Evolutionary conservation across 768 basidiomycete genomes (phyloP), one percentile per base, ranked within the genome.

Genomic region (Boletales sp.): DNA sequence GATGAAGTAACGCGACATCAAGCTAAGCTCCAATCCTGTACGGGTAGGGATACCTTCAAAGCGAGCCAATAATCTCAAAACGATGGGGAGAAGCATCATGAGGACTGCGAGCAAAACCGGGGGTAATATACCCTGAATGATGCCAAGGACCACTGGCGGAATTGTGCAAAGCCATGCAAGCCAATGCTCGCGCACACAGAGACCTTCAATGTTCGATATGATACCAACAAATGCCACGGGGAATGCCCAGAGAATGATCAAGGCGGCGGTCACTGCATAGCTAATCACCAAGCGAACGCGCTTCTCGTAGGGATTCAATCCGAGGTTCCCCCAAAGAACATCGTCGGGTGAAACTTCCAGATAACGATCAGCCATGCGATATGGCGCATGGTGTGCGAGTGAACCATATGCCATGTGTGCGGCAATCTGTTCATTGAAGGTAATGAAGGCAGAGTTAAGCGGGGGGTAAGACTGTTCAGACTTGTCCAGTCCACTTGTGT

Each of bases 1-100:
- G 55, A 91, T 72, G 72, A 95, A 95, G 72, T 78, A 98, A 18
- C 96, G 76, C 1, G 83, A 84, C 94, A 97, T 96, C 62, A 99
- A 69, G 45, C 86, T 89, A 5, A 96, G 77, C 59, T 99, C 95
- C 37, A 98, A 70, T 1, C 83, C 86, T 0, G 85, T 89, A 32
- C 78, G 77, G 57, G 88, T 85, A 0, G 95, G 94, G 17, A 93
- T 90, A 17, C 96, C 96, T 70, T 98, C 91, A 47, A 96, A 86
- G 17, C 80, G 74, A 12, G 84, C 90, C 28, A 97, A 72, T 18
- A 90, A 70, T 35, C 95, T 79, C 51, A 98, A 67, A 14, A 98
- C 59, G 61, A 93, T 88, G 0, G 77, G 85, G 82, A 99, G 75
- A 8, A 98, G 74, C 83, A 93, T 81, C 84, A 94, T 93, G 45